Conservation (phyloP, 2,329 filamentous ascomycete genomes). For the Ophiostoma angusticollis region DNA sequence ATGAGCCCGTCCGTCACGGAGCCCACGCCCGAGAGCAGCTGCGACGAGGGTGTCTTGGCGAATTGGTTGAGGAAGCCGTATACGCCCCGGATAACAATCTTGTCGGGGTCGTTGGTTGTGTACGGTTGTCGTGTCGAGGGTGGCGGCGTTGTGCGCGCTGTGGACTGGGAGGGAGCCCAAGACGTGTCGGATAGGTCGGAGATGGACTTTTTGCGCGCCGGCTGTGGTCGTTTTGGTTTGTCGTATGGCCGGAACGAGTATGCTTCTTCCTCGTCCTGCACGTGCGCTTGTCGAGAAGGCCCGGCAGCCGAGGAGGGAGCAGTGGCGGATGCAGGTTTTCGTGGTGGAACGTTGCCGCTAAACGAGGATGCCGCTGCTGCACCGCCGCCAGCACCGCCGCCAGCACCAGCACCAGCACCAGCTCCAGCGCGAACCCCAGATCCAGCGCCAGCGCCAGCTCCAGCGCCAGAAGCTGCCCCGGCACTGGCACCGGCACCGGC, state of each 20-base stretch:
- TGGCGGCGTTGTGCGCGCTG: conserved; percentile 70
- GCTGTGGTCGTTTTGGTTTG: conserved; percentile 40
- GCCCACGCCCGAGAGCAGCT: conserved; percentile 73
- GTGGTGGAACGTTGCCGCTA: too few species aligned
- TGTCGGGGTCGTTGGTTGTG: conserved; percentile 79
- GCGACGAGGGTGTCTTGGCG: conserved; percentile 76
- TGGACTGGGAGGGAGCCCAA: conserved; percentile 74
- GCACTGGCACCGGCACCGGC: conserved; percentile 21
- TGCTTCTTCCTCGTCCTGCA: conserved; percentile 41
- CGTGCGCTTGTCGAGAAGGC: conserved; percentile 21
- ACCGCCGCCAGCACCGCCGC: not conserved
- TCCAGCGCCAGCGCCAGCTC: conserved; percentile 19
- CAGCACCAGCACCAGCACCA: not conserved
- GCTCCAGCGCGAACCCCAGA: conserved; percentile 13
- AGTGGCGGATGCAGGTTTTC: conserved; percentile 30
- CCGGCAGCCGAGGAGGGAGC: conserved; percentile 46
- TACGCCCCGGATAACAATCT: conserved; percentile 89
- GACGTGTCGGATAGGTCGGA: conserved; percentile 73
- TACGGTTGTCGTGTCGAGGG: conserved; percentile 68
- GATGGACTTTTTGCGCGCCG: conserved; percentile 46
- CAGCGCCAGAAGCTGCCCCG: conserved; percentile 16
- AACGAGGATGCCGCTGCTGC: not conserved
- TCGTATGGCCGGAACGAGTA: conserved; percentile 72
- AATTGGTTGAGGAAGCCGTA: conserved; percentile 88
- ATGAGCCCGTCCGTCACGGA: conserved; percentile 86